phyloP scores from a whole-genome alignment of 176 grass and related monocot genomes.

The Themeda triandra region DNA sequence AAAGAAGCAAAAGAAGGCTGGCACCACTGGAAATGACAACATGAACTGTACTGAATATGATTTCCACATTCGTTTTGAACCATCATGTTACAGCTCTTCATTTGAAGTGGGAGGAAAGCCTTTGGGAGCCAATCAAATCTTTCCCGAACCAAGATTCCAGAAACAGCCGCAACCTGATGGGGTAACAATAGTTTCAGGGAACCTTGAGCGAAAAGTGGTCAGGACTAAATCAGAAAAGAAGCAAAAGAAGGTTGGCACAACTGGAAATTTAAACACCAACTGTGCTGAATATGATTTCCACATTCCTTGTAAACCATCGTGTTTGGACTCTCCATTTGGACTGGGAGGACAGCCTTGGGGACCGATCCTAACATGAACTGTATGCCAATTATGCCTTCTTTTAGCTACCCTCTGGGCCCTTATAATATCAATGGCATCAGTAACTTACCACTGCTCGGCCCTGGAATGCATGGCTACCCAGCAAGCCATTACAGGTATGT shows the following conservation, averaged over 20 bases:
- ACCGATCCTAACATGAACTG: background rate
- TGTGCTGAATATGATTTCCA: background rate
- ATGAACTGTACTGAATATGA: background rate
- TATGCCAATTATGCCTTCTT: background rate
- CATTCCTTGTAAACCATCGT: background rate
- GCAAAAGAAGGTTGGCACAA: background rate
- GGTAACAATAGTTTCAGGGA: background rate
- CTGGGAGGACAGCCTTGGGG: slow-evolving; percentile 8
- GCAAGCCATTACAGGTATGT: background rate
- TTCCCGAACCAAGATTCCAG: background rate
- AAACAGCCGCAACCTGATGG: background rate
- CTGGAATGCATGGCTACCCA: slow-evolving; percentile 9
- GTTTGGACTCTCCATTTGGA: background rate
- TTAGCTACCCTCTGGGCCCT: background rate
- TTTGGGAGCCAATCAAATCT: background rate
- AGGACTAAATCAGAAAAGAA: background rate
- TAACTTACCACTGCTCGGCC: background rate
- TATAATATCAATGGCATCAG: background rate
- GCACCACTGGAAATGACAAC: background rate
- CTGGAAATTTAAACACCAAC: background rate
- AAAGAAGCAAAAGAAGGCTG: background rate
- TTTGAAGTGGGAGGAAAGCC: slow-evolving; percentile 7
- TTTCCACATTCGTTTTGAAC: background rate
- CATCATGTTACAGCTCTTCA: background rate
- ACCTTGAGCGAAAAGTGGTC: background rate